phyloP scores from a whole-genome alignment of 129 eudicot species.

The Heracleum sosnowskyi region DNA sequence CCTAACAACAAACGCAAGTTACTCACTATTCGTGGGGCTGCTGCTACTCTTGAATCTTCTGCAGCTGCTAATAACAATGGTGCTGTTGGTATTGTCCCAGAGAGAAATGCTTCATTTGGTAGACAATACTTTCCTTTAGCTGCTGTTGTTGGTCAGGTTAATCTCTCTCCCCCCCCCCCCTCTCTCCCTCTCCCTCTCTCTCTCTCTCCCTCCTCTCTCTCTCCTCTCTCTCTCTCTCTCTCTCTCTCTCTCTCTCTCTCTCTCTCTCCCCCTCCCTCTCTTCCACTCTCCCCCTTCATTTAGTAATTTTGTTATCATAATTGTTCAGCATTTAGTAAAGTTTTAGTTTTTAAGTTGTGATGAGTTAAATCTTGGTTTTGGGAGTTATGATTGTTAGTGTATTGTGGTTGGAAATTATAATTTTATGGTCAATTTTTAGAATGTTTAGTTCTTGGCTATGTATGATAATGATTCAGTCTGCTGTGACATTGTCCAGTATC shows the following conservation, averaged over 20 bases:
- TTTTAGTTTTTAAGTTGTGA: neutral
- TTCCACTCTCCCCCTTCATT: neutral
- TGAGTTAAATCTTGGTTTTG: neutral
- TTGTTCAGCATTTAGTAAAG: neutral
- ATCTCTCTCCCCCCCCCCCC: neutral
- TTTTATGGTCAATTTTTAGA: neutral
- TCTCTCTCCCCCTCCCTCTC: neutral
- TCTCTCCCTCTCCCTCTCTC: neutral
- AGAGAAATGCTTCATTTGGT: conserved; percentile 35
- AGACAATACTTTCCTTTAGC: conserved; percentile 89
- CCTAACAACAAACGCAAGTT: conserved; percentile 20
- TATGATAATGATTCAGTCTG: neutral
- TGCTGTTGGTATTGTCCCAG: conserved; percentile 25
- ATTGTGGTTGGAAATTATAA: neutral
- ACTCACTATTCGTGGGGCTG: conserved; percentile 45
- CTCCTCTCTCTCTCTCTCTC: neutral
- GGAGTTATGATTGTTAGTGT: neutral
- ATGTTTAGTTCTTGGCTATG: neutral
- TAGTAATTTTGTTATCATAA: neutral
- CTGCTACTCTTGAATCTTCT: conserved; percentile 53
- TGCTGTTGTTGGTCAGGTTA: conserved; percentile 93
- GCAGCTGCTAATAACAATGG: conserved; percentile 44
- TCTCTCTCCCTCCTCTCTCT: neutral
- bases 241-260: neutral
- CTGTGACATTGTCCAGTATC: neutral